Conservation (phyloP, 176 grass and related monocot genomes). For the Lolium multiflorum region DNA sequence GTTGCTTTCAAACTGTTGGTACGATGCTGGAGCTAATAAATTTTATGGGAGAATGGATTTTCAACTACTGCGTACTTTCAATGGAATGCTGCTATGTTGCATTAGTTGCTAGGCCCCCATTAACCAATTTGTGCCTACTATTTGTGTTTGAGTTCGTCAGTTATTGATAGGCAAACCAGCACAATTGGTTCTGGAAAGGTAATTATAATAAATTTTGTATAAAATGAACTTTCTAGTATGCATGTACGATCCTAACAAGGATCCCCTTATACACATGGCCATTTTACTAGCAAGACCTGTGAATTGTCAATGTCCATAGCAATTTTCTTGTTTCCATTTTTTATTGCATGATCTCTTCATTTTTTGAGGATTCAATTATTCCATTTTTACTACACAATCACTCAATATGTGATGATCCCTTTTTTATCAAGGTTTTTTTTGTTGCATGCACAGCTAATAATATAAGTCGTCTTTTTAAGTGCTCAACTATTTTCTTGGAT, state of each 20-base stretch:
- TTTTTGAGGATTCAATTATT: too few species aligned
- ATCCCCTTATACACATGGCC: background rate
- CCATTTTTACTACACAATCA: background rate
- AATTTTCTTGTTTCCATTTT: background rate
- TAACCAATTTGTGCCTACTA: background rate
- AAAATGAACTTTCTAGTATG: background rate
- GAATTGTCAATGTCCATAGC: background rate
- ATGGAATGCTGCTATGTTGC: background rate
- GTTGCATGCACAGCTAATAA: background rate
- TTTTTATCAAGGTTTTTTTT: background rate
- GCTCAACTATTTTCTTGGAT: background rate
- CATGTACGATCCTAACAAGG: background rate
- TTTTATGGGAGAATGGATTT: background rate
- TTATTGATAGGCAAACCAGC: background rate
- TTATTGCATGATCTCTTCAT: too few species aligned
- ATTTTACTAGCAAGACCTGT: background rate
- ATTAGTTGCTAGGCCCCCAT: background rate
- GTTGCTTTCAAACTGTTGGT: background rate
- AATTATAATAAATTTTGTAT: background rate
- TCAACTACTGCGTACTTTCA: background rate
- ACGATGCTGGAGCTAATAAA: background rate
- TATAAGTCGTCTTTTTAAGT: background rate
- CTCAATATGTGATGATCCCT: background rate
- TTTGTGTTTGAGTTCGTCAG: background rate
- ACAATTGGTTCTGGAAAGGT: background rate